phyloP scores from a whole-genome alignment of 441 rosid genomes.

The Kokia cookei region DNA sequence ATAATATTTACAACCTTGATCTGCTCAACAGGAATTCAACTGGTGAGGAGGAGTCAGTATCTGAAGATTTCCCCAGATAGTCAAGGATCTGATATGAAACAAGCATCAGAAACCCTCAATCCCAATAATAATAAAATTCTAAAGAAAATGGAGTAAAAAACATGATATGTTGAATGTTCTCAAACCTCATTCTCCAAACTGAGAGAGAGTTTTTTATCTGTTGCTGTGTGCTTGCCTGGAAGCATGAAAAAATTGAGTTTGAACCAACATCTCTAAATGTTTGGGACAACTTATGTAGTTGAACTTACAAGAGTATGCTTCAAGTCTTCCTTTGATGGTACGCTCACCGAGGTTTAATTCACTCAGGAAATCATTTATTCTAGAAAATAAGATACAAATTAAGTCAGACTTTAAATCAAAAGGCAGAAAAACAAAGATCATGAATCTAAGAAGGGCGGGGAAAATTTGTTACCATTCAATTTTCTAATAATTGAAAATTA shows the following conservation, averaged over 20 bases:
- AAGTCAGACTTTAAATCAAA: slow-evolving; percentile 1
- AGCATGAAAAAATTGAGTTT: background rate
- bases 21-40: slow-evolving; percentile 76
- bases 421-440: background rate
- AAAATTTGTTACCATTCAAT: background rate
- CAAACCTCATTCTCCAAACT: slow-evolving; percentile 91
- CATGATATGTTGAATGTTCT: background rate
- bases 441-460: background rate
- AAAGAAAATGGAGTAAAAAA: background rate
- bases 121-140: background rate
- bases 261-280: slow-evolving; percentile 3
- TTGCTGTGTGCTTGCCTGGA: slow-evolving; percentile 85
- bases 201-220: slow-evolving; percentile 79
- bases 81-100: slow-evolving; percentile 64
- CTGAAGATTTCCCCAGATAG: slow-evolving; percentile 83
- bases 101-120: background rate
- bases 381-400: slow-evolving; percentile 19
- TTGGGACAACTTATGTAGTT: background rate
- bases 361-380: slow-evolving; percentile 64
- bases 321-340: slow-evolving; percentile 71
- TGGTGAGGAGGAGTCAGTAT: slow-evolving; percentile 71
- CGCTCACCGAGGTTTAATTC: slow-evolving; percentile 77
- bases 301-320: slow-evolving; percentile 87
- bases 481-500: slow-evolving; percentile 4
- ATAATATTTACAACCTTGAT: slow-evolving; percentile 57